These are phyloP conservation scores for Syncephalastrum racemosum DNA, from an alignment of 371 early-diverging fungal genomes.

Conservation along the genomic window DNA sequence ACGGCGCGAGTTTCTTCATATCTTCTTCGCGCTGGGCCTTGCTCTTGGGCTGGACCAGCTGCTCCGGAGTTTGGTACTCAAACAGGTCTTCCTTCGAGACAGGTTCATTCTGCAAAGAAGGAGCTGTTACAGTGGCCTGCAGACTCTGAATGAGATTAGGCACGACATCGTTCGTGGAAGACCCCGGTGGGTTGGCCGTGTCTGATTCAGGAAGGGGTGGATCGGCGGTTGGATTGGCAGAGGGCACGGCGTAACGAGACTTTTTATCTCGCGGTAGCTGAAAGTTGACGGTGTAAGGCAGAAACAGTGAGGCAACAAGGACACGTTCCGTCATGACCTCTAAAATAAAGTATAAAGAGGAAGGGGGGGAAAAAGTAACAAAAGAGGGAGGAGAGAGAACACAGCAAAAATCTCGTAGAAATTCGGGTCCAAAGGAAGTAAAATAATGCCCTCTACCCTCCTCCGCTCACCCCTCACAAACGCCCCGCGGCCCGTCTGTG, in stretches of 20 bases:
- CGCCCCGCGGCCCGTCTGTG: no score
- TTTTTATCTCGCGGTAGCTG: slow-evolving; percentile 24
- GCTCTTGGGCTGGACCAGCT: slow-evolving; percentile 36
- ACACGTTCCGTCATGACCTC: slow-evolving; percentile 47
- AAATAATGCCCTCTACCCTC: neutral
- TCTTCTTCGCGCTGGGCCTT: slow-evolving; percentile 35
- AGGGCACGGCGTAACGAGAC: slow-evolving; percentile 5
- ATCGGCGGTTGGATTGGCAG: neutral
- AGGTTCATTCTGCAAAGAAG: no score
- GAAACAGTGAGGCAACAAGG: slow-evolving; percentile 66
- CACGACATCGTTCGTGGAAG: slow-evolving; percentile 17
- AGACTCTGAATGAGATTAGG: slow-evolving; percentile 43
- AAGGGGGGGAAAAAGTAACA: slow-evolving; percentile 3
- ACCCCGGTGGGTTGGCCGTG: slow-evolving; percentile 17
- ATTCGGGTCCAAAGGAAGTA: neutral
- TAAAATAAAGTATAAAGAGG: neutral
- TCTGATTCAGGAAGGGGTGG: slow-evolving; percentile 2
- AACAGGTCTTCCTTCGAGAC: slow-evolving; percentile 20
- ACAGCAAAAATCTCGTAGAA: neutral
- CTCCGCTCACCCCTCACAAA: neutral
- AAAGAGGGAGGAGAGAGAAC: slow-evolving; percentile 13
- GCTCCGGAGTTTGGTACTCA: slow-evolving; percentile 32
- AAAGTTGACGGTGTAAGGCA: slow-evolving; percentile 69
- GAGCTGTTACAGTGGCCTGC: slow-evolving; percentile 13
- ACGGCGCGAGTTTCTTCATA: slow-evolving; percentile 19